Evolutionary conservation across 2,329 filamentous ascomycete species (phyloP).

Genomic region (Xylariales sp.): DNA sequence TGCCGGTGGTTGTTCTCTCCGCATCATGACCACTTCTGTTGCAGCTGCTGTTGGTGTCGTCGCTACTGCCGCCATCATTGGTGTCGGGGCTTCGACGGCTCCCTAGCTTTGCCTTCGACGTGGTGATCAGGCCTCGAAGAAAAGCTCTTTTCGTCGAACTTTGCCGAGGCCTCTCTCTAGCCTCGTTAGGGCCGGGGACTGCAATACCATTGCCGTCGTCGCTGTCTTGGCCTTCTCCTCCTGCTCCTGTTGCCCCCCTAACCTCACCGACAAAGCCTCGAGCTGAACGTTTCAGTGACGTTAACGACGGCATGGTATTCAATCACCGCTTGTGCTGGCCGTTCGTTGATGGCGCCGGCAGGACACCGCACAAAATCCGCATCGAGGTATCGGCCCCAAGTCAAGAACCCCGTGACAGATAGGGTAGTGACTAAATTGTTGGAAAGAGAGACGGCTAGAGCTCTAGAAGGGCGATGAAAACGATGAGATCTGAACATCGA

Average conservation of each 20-base stretch:
- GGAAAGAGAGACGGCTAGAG: not conserved
- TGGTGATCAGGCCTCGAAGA: conserved; percentile 44
- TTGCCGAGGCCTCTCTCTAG: conserved; percentile 26
- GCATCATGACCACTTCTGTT: conserved; percentile 26
- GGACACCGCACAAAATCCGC: conserved; percentile 37
- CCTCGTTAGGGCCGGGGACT: conserved; percentile 25
- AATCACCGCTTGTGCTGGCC: conserved; percentile 29
- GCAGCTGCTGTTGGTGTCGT: not conserved
- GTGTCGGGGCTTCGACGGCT: conserved; percentile 2
- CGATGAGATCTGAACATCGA: conserved; percentile 8
- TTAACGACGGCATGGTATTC: conserved; percentile 43
- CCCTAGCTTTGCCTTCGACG: conserved; percentile 41
- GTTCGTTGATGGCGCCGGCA: conserved; percentile 33
- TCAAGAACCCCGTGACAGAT: conserved; percentile 4
- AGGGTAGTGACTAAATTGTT: conserved; percentile 8
- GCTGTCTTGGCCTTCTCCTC: conserved; percentile 29
- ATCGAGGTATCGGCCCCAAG: conserved; percentile 31
- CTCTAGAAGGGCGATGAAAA: not conserved
- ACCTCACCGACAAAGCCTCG: conserved; percentile 43
- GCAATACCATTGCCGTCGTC: conserved; percentile 10
- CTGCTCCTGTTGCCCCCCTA: conserved; percentile 32
- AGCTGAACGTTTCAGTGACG: conserved; percentile 43
- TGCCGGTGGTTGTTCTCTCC: conserved; percentile 14
- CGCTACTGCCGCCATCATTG: not conserved
- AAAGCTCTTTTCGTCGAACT: conserved; percentile 37